A percentile compares a stretch with the other conserved stretches of the same genome.
These are phyloP conservation scores for Tulasnella sp. DNA, from an alignment of 768 basidiomycete species.

Conservation along the genomic window DNA sequence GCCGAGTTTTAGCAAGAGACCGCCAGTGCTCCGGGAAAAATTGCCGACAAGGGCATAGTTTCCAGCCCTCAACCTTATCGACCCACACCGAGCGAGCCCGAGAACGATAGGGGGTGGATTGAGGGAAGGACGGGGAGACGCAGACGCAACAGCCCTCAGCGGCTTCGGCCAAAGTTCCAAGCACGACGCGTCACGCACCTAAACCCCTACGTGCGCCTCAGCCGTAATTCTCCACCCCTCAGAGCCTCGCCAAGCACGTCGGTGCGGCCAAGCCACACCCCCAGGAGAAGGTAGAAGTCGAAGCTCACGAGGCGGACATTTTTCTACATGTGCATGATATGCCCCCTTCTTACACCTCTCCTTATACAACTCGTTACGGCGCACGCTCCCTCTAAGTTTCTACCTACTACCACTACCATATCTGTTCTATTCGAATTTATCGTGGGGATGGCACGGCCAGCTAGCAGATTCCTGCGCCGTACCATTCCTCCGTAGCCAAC, in stretches of 20 bases:
- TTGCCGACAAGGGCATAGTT: not conserved
- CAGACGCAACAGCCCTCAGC: slow-evolving; percentile 30
- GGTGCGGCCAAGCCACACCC: slow-evolving; percentile 19
- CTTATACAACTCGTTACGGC: too few relatives aligned
- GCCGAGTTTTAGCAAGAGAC: slow-evolving; percentile 94
- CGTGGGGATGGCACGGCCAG: too few relatives aligned
- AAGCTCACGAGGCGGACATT: too few relatives aligned
- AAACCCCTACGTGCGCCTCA: not conserved
- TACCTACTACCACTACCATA: too few relatives aligned
- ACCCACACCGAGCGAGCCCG: not conserved
- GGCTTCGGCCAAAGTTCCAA: too few relatives aligned
- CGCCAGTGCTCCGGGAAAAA: slow-evolving; percentile 38
- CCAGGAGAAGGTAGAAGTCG: slow-evolving; percentile 72
- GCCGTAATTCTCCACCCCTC: slow-evolving; percentile 54
- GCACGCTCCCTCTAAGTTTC: too few relatives aligned
- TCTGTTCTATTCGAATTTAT: too few relatives aligned
- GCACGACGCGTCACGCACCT: slow-evolving; percentile 10
- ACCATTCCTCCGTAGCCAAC: too few relatives aligned
- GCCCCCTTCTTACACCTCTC: too few relatives aligned
- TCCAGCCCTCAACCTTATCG: too few relatives aligned
- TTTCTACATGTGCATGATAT: too few relatives aligned
- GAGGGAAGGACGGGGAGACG: slow-evolving; percentile 14
- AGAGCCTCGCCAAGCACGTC: slow-evolving; percentile 36
- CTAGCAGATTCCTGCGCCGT: too few relatives aligned
- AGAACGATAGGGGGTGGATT: not conserved